phyloP scores from a whole-genome alignment of 306 rosid species.

The Vigna nakashimae region DNA sequence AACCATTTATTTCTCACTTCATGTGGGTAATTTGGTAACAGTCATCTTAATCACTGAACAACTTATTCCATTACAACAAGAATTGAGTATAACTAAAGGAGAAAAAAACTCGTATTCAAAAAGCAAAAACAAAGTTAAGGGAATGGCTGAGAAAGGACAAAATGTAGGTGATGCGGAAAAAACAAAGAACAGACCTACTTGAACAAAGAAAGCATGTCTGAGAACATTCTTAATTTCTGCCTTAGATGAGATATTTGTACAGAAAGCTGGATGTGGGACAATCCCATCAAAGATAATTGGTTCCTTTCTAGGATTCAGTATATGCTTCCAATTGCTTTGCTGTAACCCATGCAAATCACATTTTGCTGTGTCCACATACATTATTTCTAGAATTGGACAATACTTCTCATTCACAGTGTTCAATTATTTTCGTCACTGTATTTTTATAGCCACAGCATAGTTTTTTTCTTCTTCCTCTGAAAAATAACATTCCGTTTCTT shows the following conservation, averaged over 20 bases:
- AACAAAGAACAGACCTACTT: neutral
- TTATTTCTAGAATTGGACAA: neutral
- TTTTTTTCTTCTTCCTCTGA: neutral
- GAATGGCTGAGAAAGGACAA: neutral
- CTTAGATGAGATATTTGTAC: neutral
- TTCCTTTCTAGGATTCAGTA: neutral
- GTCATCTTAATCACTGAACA: neutral
- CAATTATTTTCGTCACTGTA: neutral
- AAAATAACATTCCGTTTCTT: neutral
- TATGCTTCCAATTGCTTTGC: conserved; percentile 2
- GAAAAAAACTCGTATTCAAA: neutral
- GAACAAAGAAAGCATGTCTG: conserved; percentile 4
- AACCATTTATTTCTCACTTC: neutral
- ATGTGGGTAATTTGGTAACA: neutral
- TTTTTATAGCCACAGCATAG: neutral
- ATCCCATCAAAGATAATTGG: neutral
- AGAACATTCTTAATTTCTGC: conserved; percentile 36
- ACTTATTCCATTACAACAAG: no score
- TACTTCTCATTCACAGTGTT: neutral
- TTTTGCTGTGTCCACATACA: neutral
- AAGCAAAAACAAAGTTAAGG: neutral
- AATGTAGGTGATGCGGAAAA: neutral
- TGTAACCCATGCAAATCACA: neutral
- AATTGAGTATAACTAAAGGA: no score
- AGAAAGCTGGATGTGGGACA: conserved; percentile 33